phyloP scores from a whole-genome alignment of 116 monocot species.

The Cymodocea nodosa region DNA sequence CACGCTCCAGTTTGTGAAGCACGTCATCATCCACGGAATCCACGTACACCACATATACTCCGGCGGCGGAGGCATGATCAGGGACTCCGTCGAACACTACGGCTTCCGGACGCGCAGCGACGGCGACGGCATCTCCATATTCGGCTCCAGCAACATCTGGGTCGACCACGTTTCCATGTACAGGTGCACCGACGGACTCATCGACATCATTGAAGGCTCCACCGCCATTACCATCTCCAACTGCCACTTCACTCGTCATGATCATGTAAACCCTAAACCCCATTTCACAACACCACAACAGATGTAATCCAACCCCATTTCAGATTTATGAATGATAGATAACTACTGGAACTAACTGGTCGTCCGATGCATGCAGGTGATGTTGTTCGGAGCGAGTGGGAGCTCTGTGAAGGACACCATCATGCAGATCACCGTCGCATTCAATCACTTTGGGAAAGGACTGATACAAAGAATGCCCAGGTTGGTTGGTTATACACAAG shows the following conservation, averaged over 20 bases:
- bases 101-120: slow-evolving; percentile 36
- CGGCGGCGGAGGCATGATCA: slow-evolving; percentile 27
- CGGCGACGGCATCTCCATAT: slow-evolving; percentile 52
- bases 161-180: slow-evolving; percentile 59
- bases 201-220: slow-evolving; percentile 45
- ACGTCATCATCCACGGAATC: slow-evolving; percentile 45
- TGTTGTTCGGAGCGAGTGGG: slow-evolving; percentile 61
- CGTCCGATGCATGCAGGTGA: slow-evolving; percentile 20
- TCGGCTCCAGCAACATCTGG: slow-evolving; percentile 37
- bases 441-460: slow-evolving; percentile 73
- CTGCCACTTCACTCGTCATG: slow-evolving; percentile 28
- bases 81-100: slow-evolving; percentile 27
- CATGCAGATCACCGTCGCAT: slow-evolving; percentile 71
- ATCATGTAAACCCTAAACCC: too few species aligned
- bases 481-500: slow-evolving; percentile 5
- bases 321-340: too few species aligned
- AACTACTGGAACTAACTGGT: too few species aligned
- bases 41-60: slow-evolving; percentile 28
- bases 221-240: slow-evolving; percentile 79
- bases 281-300: too few species aligned
- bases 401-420: slow-evolving; percentile 17
- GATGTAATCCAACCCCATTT: slow-evolving; percentile 6
- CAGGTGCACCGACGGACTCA: slow-evolving; percentile 49
- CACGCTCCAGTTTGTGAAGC: slow-evolving; percentile 26
- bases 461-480: slow-evolving; percentile 77